phyloP scores from a whole-genome alignment of 2,329 filamentous ascomycete species.

The Dothiorella sarmentorum region DNA sequence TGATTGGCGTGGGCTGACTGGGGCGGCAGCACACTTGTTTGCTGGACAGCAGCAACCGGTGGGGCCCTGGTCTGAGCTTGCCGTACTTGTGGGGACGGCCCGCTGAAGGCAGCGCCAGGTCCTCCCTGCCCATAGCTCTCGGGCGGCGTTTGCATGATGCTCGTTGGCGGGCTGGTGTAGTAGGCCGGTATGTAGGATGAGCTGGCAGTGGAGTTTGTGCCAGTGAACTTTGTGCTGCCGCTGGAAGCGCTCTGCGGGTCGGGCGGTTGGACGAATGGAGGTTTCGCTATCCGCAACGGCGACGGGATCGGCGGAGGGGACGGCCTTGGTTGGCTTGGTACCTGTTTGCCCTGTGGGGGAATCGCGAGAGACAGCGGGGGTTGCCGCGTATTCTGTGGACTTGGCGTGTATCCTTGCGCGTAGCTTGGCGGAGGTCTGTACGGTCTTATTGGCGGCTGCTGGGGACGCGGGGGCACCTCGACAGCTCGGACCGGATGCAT shows the following conservation, averaged over 20 bases:
- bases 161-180: slow-evolving; percentile 10
- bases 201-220: slow-evolving; percentile 11
- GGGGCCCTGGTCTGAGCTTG: slow-evolving; percentile 8
- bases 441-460: background rate
- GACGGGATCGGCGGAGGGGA: slow-evolving; percentile 23
- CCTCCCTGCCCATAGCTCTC: slow-evolving; percentile 7
- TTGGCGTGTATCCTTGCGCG: background rate
- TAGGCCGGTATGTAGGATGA: slow-evolving; percentile 10
- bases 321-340: background rate
- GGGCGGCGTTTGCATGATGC: slow-evolving; percentile 13
- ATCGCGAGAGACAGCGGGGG: background rate
- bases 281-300: slow-evolving; percentile 2
- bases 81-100: slow-evolving; percentile 1
- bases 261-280: slow-evolving; percentile 1
- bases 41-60: background rate
- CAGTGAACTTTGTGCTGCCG: slow-evolving; percentile 10
- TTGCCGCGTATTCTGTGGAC: background rate
- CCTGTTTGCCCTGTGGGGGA: background rate
- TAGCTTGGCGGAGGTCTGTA: slow-evolving; percentile 5
- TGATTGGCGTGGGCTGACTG: background rate
- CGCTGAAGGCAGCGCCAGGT: background rate
- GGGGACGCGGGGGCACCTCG: background rate
- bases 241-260: slow-evolving; percentile 10
- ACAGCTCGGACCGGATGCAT: slow-evolving; percentile 2
- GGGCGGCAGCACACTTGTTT: background rate